These are phyloP conservation scores for Phytophthora pseudosyringae DNA, from an alignment of 352 stramenopile species.

Conservation along the genomic window DNA sequence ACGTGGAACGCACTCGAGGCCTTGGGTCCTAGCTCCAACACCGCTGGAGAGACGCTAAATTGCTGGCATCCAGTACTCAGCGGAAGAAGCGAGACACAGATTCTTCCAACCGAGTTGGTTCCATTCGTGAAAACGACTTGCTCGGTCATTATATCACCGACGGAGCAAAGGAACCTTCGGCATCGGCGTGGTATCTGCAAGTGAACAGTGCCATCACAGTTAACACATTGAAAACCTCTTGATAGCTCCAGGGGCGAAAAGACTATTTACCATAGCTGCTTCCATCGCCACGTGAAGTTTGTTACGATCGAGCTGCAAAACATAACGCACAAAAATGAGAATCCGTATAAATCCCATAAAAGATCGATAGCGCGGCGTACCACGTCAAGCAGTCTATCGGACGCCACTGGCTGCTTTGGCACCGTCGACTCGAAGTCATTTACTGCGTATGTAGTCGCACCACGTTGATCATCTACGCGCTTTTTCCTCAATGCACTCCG, in stretches of 20 bases:
- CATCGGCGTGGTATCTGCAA: constrained; percentile 63
- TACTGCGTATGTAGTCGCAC: not conserved
- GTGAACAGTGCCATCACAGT: constrained; percentile 1
- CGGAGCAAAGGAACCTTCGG: constrained; percentile 69
- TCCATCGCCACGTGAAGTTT: constrained; percentile 35
- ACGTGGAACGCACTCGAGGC: constrained; percentile 72
- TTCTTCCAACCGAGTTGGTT: constrained; percentile 56
- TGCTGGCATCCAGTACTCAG: constrained; percentile 86
- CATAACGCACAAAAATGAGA: constrained; percentile 11
- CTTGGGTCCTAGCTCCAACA: constrained; percentile 71
- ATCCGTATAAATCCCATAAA: not conserved
- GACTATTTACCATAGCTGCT: constrained; percentile 30
- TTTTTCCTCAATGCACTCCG: constrained; percentile 5
- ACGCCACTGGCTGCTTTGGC: constrained; percentile 7
- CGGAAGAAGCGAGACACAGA: constrained; percentile 82
- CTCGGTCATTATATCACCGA: constrained; percentile 77
- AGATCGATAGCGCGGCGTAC: constrained; percentile 17
- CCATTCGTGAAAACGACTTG: constrained; percentile 82
- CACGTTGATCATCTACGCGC: constrained; percentile 1
- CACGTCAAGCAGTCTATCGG: constrained; percentile 22
- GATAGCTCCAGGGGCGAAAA: not conserved
- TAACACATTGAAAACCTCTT: not conserved
- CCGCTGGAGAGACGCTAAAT: constrained; percentile 77
- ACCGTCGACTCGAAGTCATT: constrained; percentile 12
- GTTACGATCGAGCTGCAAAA: constrained; percentile 33